Evolutionary conservation across 2,329 filamentous ascomycete species (phyloP).

Genomic region (Ophiostoma piceae): DNA sequence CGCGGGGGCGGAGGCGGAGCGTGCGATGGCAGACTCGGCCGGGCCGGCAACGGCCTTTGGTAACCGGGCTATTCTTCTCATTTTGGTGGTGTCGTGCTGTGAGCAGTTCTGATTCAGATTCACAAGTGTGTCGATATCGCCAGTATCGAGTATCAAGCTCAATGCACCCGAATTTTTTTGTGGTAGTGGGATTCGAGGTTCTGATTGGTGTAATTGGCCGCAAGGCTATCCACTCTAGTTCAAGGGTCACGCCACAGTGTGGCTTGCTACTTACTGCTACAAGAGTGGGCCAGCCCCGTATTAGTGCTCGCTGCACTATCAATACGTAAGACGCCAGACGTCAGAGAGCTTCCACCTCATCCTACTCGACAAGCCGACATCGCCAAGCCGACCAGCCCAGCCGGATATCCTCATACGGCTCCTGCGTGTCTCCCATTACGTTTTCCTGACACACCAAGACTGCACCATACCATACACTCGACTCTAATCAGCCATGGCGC

Average conservation of each 20-base stretch:
- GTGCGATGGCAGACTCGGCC: not conserved
- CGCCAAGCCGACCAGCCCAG: not conserved
- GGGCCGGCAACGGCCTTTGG: constrained; percentile 26
- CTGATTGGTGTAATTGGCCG: constrained; percentile 15
- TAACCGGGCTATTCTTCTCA: constrained; percentile 42
- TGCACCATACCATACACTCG: not conserved
- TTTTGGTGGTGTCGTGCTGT: constrained; percentile 25
- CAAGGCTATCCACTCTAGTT: not conserved
- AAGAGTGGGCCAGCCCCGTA: constrained; percentile 3
- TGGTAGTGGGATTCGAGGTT: constrained; percentile 5
- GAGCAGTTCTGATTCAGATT: not conserved
- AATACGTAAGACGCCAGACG: not conserved
- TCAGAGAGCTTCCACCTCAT: not conserved
- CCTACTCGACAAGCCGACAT: not conserved
- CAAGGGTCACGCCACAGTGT: constrained; percentile 20
- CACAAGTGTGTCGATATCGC: not conserved
- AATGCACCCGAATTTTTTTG: constrained; percentile 14
- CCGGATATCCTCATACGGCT: not conserved
- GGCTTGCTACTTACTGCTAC: constrained; percentile 15
- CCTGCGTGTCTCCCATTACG: not conserved
- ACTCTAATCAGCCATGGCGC: constrained; percentile 35
- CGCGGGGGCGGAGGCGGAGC: not conserved
- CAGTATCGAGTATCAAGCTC: not conserved
- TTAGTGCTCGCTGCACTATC: not conserved
- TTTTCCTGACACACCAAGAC: not conserved